phyloP scores from a whole-genome alignment of 164 flowering plant species.

The Cinnamomum chago region DNA sequence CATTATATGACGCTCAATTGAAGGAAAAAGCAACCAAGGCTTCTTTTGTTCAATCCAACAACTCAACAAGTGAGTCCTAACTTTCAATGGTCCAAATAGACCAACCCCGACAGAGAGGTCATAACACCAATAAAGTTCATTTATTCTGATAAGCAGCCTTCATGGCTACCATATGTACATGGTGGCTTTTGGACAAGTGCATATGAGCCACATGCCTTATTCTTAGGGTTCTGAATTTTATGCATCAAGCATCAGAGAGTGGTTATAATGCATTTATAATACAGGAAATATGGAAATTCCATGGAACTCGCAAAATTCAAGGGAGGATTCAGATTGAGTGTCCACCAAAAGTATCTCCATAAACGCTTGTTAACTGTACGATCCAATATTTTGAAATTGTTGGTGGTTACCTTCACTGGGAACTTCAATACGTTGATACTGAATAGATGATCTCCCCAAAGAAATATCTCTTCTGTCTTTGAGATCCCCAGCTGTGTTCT shows the following conservation, averaged over 20 bases:
- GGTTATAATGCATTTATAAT: too few relatives aligned
- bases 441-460: conserved; percentile 18
- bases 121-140: neutral
- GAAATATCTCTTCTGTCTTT: conserved; percentile 14
- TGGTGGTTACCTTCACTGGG: conserved; percentile 45
- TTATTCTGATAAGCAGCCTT: neutral
- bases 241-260: too few relatives aligned
- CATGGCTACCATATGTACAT: neutral
- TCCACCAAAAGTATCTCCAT: too few relatives aligned
- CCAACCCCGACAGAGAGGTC: neutral
- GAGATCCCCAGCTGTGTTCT: conserved; percentile 17
- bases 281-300: too few relatives aligned
- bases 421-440: conserved; percentile 42
- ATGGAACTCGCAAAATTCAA: too few relatives aligned
- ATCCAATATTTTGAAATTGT: too few relatives aligned
- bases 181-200: too few relatives aligned
- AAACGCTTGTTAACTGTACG: too few relatives aligned
- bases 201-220: too few relatives aligned
- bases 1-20: neutral
- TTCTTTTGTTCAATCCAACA: neutral
- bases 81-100: neutral
- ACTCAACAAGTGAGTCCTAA: neutral
- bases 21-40: neutral
- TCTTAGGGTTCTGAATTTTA: too few relatives aligned
- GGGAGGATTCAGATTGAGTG: too few relatives aligned